These are phyloP conservation scores for Dryadomyces sulphureus DNA, from an alignment of 2,329 filamentous ascomycete species.

Conservation along the genomic window DNA sequence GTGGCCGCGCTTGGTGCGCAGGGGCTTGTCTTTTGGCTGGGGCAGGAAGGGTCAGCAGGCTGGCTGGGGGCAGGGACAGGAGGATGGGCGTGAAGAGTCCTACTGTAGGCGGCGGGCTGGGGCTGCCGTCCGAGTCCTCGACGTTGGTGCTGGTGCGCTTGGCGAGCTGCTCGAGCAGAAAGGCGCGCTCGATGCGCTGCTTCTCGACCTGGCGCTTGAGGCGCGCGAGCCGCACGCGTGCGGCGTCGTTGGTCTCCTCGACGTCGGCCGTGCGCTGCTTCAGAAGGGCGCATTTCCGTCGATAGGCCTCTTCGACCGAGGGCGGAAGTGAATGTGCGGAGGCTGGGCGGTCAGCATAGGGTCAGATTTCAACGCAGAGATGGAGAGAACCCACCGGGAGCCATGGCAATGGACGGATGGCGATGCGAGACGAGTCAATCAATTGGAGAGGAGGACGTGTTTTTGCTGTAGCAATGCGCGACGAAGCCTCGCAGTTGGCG, in stretches of 20 bases:
- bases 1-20: constrained; percentile 60
- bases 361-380: background rate
- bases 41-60: constrained; percentile 8
- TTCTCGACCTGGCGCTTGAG: constrained; percentile 81
- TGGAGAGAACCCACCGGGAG: background rate
- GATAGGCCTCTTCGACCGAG: constrained; percentile 90
- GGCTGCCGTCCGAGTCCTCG: constrained; percentile 65
- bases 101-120: constrained; percentile 67
- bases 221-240: constrained; percentile 62
- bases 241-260: constrained; percentile 78
- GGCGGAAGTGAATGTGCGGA: constrained; percentile 45
- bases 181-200: constrained; percentile 72
- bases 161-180: constrained; percentile 56
- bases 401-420: background rate
- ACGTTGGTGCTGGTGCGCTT: constrained; percentile 61
- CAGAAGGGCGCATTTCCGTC: constrained; percentile 88
- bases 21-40: constrained; percentile 64
- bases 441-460: too few relatives aligned
- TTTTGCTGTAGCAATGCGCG: background rate
- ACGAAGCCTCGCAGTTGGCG: background rate
- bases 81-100: background rate
- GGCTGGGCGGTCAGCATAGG: background rate
- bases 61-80: constrained; percentile 4
- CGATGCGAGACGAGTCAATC: too few relatives aligned
- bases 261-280: constrained; percentile 86